Percentiles rank a stretch among this genome's conserved stretches.
Evolutionary conservation across 2,329 filamentous ascomycete species (phyloP).

Genomic region (Akanthomyces uredinophilus): DNA sequence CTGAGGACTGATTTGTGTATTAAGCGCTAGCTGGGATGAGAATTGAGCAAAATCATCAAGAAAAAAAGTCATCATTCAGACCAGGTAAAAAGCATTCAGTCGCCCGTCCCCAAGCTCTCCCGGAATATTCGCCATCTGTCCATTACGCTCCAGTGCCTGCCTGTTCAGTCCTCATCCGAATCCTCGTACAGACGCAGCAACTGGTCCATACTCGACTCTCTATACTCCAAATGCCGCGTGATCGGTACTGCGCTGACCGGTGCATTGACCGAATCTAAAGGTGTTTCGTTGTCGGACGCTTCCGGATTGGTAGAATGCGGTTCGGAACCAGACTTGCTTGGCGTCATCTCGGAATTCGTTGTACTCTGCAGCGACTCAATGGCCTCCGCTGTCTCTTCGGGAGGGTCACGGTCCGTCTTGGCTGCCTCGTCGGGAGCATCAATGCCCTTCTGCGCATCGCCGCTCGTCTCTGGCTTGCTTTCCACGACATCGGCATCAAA

Average conservation of each 20-base stretch:
- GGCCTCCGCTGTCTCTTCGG: not conserved
- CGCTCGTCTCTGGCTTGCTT: not conserved
- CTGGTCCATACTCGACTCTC: not conserved
- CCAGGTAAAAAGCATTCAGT: not conserved
- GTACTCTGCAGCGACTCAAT: not conserved
- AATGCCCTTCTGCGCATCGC: too few species aligned
- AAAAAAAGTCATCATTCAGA: not conserved
- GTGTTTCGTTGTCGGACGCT: not conserved
- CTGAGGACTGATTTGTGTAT: constrained; percentile 78
- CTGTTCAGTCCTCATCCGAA: not conserved
- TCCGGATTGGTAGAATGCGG: not conserved
- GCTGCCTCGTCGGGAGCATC: too few species aligned
- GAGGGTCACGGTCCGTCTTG: not conserved
- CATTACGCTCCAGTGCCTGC: not conserved
- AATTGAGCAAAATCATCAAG: not conserved
- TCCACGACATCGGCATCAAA: not conserved
- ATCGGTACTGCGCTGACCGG: not conserved
- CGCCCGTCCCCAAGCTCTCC: not conserved
- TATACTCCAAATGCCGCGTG: not conserved
- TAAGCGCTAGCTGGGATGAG: constrained; percentile 33
- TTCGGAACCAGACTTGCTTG: not conserved
- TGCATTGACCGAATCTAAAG: too few species aligned
- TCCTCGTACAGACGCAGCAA: not conserved
- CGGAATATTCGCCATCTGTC: not conserved
- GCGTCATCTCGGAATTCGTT: not conserved